A percentile compares a stretch with the other conserved stretches of the same genome.
Evolutionary conservation across 257 asterid species (phyloP).

Genomic region (Eustoma russellianum): DNA sequence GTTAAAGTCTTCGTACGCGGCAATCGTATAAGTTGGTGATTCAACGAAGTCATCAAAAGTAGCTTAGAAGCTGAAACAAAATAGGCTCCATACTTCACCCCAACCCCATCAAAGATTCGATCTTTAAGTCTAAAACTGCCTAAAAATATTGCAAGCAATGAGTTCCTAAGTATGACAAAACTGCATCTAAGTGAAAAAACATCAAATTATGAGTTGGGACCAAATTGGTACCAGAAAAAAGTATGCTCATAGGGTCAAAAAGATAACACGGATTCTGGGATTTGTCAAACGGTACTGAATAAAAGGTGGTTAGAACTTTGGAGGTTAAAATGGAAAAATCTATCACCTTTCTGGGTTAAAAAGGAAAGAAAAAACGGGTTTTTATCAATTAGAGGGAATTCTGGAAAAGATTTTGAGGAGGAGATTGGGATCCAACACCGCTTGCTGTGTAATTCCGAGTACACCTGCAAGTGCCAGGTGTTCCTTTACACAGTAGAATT

Average conservation of each 20-base stretch:
- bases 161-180: background rate
- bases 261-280: slow-evolving; percentile 18
- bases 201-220: slow-evolving; percentile 1
- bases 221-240: background rate
- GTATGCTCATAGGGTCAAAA: slow-evolving; percentile 16
- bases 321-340: no score
- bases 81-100: slow-evolving; percentile 23
- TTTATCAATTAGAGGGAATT: background rate
- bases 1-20: slow-evolving; percentile 6
- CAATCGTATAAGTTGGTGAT: background rate
- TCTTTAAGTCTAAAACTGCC: slow-evolving; percentile 22
- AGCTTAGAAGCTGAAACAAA: slow-evolving; percentile 8
- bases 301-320: no score
- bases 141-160: slow-evolving; percentile 7
- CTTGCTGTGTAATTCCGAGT: background rate
- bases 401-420: background rate
- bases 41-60: slow-evolving; percentile 5
- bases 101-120: slow-evolving; percentile 27
- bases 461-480: slow-evolving; percentile 5
- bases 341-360: background rate
- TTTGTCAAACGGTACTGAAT: background rate
- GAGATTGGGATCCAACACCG: slow-evolving; percentile 5
- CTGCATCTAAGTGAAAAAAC: background rate
- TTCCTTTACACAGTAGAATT: background rate
- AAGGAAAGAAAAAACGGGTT: background rate